Evolutionary conservation across 2,329 filamentous ascomycete species (phyloP).

Genomic region (Beauveria varroae): DNA sequence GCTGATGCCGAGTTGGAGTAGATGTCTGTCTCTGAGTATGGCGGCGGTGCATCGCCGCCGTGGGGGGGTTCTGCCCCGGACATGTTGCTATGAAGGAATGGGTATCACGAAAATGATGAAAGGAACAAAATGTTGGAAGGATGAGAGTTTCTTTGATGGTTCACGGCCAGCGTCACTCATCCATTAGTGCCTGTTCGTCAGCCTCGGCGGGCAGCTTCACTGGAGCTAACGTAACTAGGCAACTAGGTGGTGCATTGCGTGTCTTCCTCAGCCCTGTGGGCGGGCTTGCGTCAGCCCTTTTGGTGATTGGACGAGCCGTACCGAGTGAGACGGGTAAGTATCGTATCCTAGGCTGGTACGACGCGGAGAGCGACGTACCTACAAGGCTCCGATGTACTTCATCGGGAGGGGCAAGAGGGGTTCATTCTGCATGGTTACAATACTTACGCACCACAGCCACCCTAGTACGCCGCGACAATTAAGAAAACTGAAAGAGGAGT

Average conservation of each 20-base stretch:
- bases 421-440: too few relatives aligned
- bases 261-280: slow-evolving; percentile 2
- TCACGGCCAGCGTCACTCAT: not conserved
- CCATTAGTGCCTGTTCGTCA: not conserved
- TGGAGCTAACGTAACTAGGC: not conserved
- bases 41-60: slow-evolving; percentile 38
- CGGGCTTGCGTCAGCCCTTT: slow-evolving; percentile 1
- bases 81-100: not conserved
- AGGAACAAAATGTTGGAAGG: not conserved
- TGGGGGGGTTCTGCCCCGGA: not conserved
- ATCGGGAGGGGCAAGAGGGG: too few relatives aligned
- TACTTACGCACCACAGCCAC: too few relatives aligned
- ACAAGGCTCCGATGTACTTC: too few relatives aligned
- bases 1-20: slow-evolving; percentile 35
- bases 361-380: too few relatives aligned
- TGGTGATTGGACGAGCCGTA: not conserved
- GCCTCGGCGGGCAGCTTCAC: not conserved
- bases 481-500: too few relatives aligned
- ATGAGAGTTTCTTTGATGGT: not conserved
- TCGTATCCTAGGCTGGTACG: too few relatives aligned
- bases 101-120: not conserved
- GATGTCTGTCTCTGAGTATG: slow-evolving; percentile 51
- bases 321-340: too few relatives aligned
- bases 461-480: too few relatives aligned
- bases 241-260: not conserved